phyloP scores from a whole-genome alignment of 2,329 filamentous ascomycete species.

The Colletotrichum gigasporum region DNA sequence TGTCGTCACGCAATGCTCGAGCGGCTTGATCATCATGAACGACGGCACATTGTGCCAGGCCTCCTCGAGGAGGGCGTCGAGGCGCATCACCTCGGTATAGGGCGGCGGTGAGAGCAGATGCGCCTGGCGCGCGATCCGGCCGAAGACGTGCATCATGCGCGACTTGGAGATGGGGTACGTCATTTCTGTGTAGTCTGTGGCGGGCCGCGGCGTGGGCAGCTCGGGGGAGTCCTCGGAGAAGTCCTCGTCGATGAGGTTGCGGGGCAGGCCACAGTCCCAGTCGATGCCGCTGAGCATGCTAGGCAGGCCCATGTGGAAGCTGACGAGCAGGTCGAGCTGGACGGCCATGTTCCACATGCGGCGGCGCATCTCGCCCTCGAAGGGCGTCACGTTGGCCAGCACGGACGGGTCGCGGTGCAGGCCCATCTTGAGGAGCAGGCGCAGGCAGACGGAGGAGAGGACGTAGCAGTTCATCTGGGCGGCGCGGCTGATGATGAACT shows the following conservation, averaged over 20 bases:
- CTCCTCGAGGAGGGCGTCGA: slow-evolving; percentile 56
- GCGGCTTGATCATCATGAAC: slow-evolving; percentile 57
- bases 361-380: slow-evolving; percentile 63
- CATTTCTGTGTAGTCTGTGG: slow-evolving; percentile 67
- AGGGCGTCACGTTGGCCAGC: slow-evolving; percentile 59
- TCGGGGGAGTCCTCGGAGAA: slow-evolving; percentile 64
- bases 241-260: slow-evolving; percentile 73
- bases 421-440: slow-evolving; percentile 67
- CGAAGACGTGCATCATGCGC: slow-evolving; percentile 57
- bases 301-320: slow-evolving; percentile 75
- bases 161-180: slow-evolving; percentile 65
- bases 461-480: slow-evolving; percentile 65
- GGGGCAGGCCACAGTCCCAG: slow-evolving; percentile 68
- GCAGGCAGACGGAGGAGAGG: slow-evolving; percentile 58
- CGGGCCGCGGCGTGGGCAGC: slow-evolving; percentile 65
- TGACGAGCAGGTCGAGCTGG: slow-evolving; percentile 71
- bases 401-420: slow-evolving; percentile 65
- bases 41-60: slow-evolving; percentile 55
- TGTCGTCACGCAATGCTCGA: slow-evolving; percentile 61
- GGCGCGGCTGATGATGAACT: slow-evolving; percentile 61
- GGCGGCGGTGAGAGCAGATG: slow-evolving; percentile 57
- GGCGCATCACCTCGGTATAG: slow-evolving; percentile 58
- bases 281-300: slow-evolving; percentile 72
- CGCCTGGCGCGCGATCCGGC: slow-evolving; percentile 58
- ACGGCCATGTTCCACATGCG: slow-evolving; percentile 62